Evolutionary conservation across 257 asterid species (phyloP), one percentile per base, ranked within the genome.

Genomic region (Capsicum chinense): DNA sequence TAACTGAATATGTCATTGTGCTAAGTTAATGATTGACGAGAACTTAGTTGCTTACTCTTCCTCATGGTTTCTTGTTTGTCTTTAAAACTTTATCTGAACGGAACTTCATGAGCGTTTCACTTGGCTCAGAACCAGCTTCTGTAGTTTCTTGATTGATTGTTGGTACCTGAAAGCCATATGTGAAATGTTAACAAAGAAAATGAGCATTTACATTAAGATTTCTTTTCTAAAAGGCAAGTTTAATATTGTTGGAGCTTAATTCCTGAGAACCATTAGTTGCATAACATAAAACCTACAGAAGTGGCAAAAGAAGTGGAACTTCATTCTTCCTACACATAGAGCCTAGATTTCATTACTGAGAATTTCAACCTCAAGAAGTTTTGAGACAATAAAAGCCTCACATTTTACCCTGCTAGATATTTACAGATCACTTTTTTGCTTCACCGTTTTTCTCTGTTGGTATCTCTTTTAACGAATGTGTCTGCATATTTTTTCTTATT

Each of bases 141-240:
- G 89, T 90, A 9, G 90, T 90, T 85, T 92, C 97, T 89, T 92
- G 97, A 87, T 92, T 79, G 26, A 92, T 84, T 19, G 92, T 89
- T 0, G 97, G 94, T 0, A 92, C 89, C 96, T 92, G 83, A 42
- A 66, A 33, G 26, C 63, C 48, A 14, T 8, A 52, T 52, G 26
- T 52, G n/a, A 76, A 35, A 52, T 52, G 21, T 76, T 26, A 14
- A 52, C 63, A 7, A 76, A 54, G 81, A 52, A 76, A 14, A 19
- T 48, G 60, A 74, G 48, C 1, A 0, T 73, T 73, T n/a, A n/a
- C n/a, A n/a, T n/a, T n/a, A n/a, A n/a, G n/a, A 13, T 3, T 66
- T n/a, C n/a, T n/a, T n/a, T n/a, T n/a, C n/a, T n/a, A n/a, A n/a
- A n/a, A n/a, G n/a, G n/a, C n/a, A n/a, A n/a, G n/a, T n/a, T n/a